Evolutionary conservation across 495 filamentous ascomycete species (phyloP).

Genomic region (Penicillium chermesinum): DNA sequence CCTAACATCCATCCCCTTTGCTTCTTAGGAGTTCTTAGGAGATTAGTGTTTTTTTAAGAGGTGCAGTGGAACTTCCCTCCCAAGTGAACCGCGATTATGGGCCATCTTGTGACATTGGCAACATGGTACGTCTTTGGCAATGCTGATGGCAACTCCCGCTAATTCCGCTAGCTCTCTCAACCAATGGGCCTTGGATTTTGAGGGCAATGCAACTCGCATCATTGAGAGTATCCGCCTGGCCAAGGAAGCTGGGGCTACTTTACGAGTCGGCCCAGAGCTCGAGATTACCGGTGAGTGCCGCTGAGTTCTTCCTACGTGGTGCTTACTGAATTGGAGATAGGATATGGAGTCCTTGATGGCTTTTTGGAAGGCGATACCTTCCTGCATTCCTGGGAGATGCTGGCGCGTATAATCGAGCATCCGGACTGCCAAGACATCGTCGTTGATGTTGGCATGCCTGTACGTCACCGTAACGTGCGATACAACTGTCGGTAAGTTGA

Average conservation of each 20-base stretch:
- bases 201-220: constrained; percentile 71
- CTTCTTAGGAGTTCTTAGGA: no score
- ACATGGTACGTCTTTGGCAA: constrained; percentile 27
- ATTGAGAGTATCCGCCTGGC: constrained; percentile 68
- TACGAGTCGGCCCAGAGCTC: constrained; percentile 73
- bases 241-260: constrained; percentile 62
- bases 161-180: constrained; percentile 31
- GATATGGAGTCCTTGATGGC: constrained; percentile 54
- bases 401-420: constrained; percentile 52
- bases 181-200: constrained; percentile 70
- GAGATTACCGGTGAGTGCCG: constrained; percentile 47
- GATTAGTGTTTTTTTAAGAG: no score
- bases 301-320: no score
- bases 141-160: not conserved
- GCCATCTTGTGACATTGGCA: constrained; percentile 37
- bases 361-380: constrained; percentile 44
- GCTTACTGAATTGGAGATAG: no score
- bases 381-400: constrained; percentile 69
- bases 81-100: no score
- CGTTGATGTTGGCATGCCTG: constrained; percentile 69
- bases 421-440: constrained; percentile 68
- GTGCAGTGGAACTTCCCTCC: no score
- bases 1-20: not conserved
- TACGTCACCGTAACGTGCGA: constrained; percentile 57
- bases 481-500: constrained; percentile 69